These are phyloP conservation scores for Cryphonectria japonica DNA, from an alignment of 2,329 filamentous ascomycete genomes.

Conservation along the genomic window DNA sequence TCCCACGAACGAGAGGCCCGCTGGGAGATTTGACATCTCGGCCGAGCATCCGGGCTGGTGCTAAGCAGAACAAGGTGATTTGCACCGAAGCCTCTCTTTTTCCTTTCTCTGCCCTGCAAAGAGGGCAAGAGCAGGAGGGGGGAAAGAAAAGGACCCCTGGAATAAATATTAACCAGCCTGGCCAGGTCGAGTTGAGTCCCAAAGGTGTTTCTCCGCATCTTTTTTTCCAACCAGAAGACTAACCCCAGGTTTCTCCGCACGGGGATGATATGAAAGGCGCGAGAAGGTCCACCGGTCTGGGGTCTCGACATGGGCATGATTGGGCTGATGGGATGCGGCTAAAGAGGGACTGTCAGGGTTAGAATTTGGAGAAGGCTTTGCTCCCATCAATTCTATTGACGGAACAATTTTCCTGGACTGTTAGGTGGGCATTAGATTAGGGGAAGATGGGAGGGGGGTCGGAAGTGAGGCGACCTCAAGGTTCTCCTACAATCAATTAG, in stretches of 20 bases:
- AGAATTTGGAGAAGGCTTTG: not conserved
- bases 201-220: slow-evolving; percentile 3
- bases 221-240: not conserved
- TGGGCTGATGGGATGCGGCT: slow-evolving; percentile 7
- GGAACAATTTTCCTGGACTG: slow-evolving; percentile 24
- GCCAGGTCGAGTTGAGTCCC: not conserved
- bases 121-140: not conserved
- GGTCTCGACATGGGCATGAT: not conserved
- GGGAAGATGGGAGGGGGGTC: too few relatives aligned
- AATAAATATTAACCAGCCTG: not conserved
- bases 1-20: slow-evolving; percentile 22
- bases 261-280: not conserved
- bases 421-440: not conserved
- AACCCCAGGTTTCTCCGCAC: slow-evolving; percentile 18
- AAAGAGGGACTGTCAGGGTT: not conserved
- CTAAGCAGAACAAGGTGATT: not conserved
- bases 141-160: not conserved
- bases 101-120: not conserved
- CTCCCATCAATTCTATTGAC: slow-evolving; percentile 21
- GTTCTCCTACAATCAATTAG: not conserved
- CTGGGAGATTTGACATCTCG: not conserved
- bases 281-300: slow-evolving; percentile 1
- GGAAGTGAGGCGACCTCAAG: not conserved
- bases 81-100: not conserved
- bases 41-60: not conserved